These are phyloP conservation scores for Aspergillus cristatus DNA, from an alignment of 495 filamentous ascomycete genomes.

Conservation along the genomic window DNA sequence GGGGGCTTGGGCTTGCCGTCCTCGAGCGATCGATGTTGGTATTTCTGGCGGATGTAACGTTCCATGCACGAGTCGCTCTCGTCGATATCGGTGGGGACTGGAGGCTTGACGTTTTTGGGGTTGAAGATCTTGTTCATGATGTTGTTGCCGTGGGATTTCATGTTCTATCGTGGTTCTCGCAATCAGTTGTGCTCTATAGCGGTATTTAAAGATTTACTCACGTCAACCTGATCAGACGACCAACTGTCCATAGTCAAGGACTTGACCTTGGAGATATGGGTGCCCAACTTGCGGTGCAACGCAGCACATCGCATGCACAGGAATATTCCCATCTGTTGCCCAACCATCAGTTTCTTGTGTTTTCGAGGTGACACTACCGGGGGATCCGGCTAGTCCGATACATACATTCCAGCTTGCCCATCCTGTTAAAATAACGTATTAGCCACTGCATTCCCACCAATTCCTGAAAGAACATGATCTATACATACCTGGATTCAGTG, in stretches of 20 bases:
- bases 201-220: too few relatives aligned
- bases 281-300: conserved; percentile 92
- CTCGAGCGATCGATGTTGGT: conserved; percentile 57
- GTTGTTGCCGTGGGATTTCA: conserved; percentile 83
- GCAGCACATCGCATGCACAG: conserved; percentile 96
- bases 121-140: conserved; percentile 84
- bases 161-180: too few relatives aligned
- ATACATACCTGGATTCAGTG: conserved; percentile 79
- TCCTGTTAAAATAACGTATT: conserved; percentile 39
- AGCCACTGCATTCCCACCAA: background rate
- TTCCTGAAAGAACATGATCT: background rate
- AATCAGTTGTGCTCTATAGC: conserved; percentile 13
- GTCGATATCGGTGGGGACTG: conserved; percentile 80
- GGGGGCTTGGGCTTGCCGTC: conserved; percentile 40
- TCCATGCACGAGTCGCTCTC: conserved; percentile 91
- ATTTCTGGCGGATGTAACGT: conserved; percentile 88
- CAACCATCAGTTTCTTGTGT: conserved; percentile 14
- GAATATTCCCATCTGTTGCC: conserved; percentile 79
- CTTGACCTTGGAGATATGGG: conserved; percentile 97
- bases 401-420: conserved; percentile 99
- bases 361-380: background rate
- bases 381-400: conserved; percentile 13
- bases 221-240: conserved; percentile 92
- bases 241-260: conserved; percentile 96
- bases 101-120: conserved; percentile 67